These are phyloP conservation scores for Parasitella parasitica DNA, from an alignment of 371 early-diverging fungal genomes.

Conservation along the genomic window DNA sequence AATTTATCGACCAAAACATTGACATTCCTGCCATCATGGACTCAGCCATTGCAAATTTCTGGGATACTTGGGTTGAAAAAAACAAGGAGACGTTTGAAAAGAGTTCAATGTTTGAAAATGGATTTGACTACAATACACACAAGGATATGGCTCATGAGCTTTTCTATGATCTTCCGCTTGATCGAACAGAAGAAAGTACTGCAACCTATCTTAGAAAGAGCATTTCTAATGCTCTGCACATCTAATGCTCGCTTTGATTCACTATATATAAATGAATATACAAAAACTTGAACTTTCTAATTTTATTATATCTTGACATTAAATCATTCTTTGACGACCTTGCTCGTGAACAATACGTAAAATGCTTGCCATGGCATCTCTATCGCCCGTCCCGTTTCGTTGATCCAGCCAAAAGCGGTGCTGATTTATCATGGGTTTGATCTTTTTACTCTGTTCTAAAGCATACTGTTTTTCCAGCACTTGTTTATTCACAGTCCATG, in stretches of 20 bases:
- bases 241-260: neutral
- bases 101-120: slow-evolving; percentile 23
- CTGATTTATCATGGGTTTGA: slow-evolving; percentile 23
- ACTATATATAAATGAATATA: neutral
- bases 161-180: slow-evolving; percentile 81
- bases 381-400: slow-evolving; percentile 36
- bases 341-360: slow-evolving; percentile 39
- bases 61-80: slow-evolving; percentile 65
- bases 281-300: no score
- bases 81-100: slow-evolving; percentile 29
- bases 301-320: no score
- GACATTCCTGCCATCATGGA: slow-evolving; percentile 65
- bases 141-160: slow-evolving; percentile 65
- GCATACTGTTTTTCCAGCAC: slow-evolving; percentile 15
- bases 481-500: slow-evolving; percentile 38
- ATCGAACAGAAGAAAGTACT: slow-evolving; percentile 65
- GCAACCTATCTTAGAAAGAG: slow-evolving; percentile 55
- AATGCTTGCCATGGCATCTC: slow-evolving; percentile 35
- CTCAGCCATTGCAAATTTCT: slow-evolving; percentile 67
- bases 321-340: slow-evolving; percentile 14
- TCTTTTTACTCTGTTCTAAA: slow-evolving; percentile 13
- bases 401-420: slow-evolving; percentile 49
- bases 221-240: slow-evolving; percentile 7
- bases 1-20: slow-evolving; percentile 51
- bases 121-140: slow-evolving; percentile 58